A percentile compares a stretch with the other conserved stretches of the same genome.
phyloP scores from a whole-genome alignment of 768 basidiomycete species.

The Boletus sp. region DNA sequence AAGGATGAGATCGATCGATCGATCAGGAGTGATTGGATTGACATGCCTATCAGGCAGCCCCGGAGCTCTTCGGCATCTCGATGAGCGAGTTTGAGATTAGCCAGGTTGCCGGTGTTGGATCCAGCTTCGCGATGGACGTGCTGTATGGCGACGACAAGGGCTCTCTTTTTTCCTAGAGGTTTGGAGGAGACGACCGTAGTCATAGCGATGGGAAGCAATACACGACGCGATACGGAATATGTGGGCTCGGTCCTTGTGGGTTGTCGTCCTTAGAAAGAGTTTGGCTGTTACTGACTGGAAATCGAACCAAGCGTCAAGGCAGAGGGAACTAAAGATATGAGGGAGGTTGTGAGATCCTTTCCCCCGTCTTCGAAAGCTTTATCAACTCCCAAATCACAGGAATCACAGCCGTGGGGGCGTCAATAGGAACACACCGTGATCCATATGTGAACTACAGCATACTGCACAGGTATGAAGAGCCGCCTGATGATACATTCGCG shows the following conservation, averaged over 20 bases:
- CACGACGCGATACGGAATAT: too few species aligned
- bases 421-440: neutral
- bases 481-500: too few species aligned
- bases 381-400: neutral
- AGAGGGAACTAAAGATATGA: neutral
- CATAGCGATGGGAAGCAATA: neutral
- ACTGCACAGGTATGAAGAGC: neutral
- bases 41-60: constrained; percentile 17
- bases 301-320: neutral
- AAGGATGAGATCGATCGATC: constrained; percentile 1
- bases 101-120: neutral
- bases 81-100: constrained; percentile 17
- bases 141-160: constrained; percentile 19
- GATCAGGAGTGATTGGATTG: neutral
- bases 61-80: constrained; percentile 15
- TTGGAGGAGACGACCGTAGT: neutral
- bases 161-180: constrained; percentile 10
- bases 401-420: neutral
- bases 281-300: too few species aligned
- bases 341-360: neutral
- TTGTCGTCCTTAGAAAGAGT: neutral
- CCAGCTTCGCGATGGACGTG: constrained; percentile 4
- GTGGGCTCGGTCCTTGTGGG: neutral
- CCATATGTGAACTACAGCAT: neutral
- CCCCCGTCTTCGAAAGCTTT: neutral